Conservation (phyloP, 129 eudicot species). For the Pulicaria dysenterica region DNA sequence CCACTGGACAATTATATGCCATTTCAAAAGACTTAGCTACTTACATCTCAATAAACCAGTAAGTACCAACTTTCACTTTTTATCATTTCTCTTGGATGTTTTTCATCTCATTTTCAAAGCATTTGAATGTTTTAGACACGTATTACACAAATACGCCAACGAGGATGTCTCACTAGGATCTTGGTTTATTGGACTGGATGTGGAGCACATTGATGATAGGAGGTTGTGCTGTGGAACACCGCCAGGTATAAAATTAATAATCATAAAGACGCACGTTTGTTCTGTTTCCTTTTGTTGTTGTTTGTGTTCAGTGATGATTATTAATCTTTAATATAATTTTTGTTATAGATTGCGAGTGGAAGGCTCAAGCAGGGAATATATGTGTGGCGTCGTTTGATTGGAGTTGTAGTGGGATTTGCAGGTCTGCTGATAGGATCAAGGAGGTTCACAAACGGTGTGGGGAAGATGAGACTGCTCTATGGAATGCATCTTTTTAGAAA, state of each 20-base stretch:
- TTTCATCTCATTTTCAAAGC: not conserved
- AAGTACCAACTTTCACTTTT: conserved; percentile 22
- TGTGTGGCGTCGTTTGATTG: conserved; percentile 93
- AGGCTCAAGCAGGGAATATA: conserved; percentile 89
- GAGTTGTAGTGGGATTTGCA: conserved; percentile 94
- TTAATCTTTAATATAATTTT: not conserved
- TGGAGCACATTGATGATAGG: conserved; percentile 81
- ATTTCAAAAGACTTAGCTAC: conserved; percentile 86
- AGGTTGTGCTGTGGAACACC: conserved; percentile 93
- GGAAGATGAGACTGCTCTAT: conserved; percentile 69
- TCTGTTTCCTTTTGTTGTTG: not conserved
- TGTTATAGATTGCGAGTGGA: conserved; percentile 86
- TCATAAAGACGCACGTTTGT: not conserved
- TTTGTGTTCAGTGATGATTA: not conserved
- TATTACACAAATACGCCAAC: conserved; percentile 83
- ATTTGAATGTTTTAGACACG: conserved; percentile 47
- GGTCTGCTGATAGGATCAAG: conserved; percentile 75
- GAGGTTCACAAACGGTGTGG: conserved; percentile 88
- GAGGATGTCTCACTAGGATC: conserved; percentile 90
- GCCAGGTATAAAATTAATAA: conserved; percentile 55
- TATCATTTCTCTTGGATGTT: not conserved
- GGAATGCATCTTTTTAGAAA: conserved; percentile 59
- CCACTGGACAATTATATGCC: conserved; percentile 91
- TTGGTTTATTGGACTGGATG: conserved; percentile 88
- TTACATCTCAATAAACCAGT: conserved; percentile 82